These are phyloP conservation scores for Cyclocybe aegerita DNA, from an alignment of 768 basidiomycete species.

Conservation along the genomic window DNA sequence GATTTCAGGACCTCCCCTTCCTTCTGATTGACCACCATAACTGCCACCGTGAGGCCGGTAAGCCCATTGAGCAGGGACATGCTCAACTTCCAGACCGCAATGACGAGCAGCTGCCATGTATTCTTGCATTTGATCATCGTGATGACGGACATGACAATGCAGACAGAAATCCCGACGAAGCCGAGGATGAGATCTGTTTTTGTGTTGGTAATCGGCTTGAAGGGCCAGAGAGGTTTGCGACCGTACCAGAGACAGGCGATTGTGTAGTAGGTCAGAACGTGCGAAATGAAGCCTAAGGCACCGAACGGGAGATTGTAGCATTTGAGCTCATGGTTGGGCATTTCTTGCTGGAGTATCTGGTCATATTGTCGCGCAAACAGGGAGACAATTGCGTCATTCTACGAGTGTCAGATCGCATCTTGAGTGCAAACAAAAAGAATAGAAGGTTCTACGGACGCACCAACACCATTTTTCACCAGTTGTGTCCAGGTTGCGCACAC, in stretches of 20 bases:
- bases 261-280: slow-evolving; percentile 26
- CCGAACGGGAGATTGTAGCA: slow-evolving; percentile 26
- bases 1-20: slow-evolving; percentile 16
- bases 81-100: slow-evolving; percentile 26
- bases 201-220: slow-evolving; percentile 17
- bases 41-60: slow-evolving; percentile 22
- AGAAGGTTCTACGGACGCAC: too few species aligned
- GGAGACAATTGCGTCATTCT: too few species aligned
- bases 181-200: slow-evolving; percentile 22
- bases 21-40: slow-evolving; percentile 17
- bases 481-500: too few species aligned
- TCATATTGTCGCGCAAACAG: too few species aligned
- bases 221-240: slow-evolving; percentile 24
- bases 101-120: slow-evolving; percentile 25
- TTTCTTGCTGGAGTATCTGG: slow-evolving; percentile 12
- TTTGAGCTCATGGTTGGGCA: slow-evolving; percentile 18
- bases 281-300: slow-evolving; percentile 24
- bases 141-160: slow-evolving; percentile 22
- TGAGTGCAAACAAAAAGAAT: too few species aligned
- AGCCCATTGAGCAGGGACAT: slow-evolving; percentile 24
- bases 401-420: too few species aligned
- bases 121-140: slow-evolving; percentile 24
- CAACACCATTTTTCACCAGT: too few species aligned
- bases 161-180: slow-evolving; percentile 16
- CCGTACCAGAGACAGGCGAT: slow-evolving; percentile 22